These are phyloP conservation scores for Colletotrichum sp. DNA, from an alignment of 2,329 filamentous ascomycete genomes.

Conservation along the genomic window DNA sequence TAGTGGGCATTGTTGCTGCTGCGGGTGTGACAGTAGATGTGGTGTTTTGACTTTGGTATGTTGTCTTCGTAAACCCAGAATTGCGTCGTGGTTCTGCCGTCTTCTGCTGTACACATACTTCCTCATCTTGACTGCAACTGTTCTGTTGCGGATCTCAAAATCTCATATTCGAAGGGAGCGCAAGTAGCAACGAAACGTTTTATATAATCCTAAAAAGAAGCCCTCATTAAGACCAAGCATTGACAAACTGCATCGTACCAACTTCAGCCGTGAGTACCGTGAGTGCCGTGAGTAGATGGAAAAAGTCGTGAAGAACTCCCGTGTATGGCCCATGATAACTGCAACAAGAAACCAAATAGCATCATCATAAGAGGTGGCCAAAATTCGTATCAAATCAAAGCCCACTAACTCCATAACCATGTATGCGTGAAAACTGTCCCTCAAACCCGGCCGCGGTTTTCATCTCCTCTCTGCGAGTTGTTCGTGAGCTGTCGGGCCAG, in stretches of 20 bases:
- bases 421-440: neutral
- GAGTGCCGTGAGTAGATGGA: neutral
- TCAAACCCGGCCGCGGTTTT: neutral
- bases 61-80: neutral
- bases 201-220: neutral
- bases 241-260: neutral
- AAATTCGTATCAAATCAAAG: neutral
- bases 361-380: neutral
- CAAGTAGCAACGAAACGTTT: neutral
- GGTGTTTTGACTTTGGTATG: neutral
- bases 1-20: neutral
- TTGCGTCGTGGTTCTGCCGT: neutral
- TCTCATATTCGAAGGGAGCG: neutral
- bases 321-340: neutral
- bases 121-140: neutral
- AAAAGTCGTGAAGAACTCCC: neutral
- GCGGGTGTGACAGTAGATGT: neutral
- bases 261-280: neutral
- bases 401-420: neutral
- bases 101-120: fast-evolving
- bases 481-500: slow-evolving; percentile 1
- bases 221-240: neutral
- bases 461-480: slow-evolving; percentile 7
- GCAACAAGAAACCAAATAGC: neutral
- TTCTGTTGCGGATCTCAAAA: neutral